Base-by-base conservation (phyloP, 768 basidiomycete genomes). In the Tephrocybe sp. region DNA sequence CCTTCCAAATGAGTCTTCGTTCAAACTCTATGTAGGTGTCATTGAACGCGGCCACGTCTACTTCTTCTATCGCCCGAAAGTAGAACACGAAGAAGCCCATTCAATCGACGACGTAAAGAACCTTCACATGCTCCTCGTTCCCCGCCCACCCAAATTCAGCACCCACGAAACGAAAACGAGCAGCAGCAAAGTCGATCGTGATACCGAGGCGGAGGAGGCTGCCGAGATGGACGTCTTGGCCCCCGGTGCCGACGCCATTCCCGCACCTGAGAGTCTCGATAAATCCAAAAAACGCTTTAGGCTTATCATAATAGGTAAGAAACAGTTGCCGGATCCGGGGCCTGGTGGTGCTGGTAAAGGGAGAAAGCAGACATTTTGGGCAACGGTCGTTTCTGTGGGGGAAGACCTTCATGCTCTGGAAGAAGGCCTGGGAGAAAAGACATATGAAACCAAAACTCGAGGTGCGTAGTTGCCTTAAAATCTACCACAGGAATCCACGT, bases 41-140 rank as follows among this genome's bases (percentile, higher is more conserved):
- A 80, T 80, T 45, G 79, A 83, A 57, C 67, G 81, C 13, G 82
- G 81, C 8, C 78, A 83, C 53, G 72, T 85, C 39, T 84, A 84
- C 65, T 83, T 85, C 63, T 79, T 83, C 66, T 85, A 81, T 60
- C 76, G 80, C 14, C 82, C 82, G 5, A 74, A 78, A 31, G 80
- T 83, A 19, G 65, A 82, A 57, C 61, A 68, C 12, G 75, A 80
- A 51, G 74, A 81, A 51, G 79, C 73, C 0, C 60, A 75, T n/a
- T 78, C 77, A 6, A 52, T 84, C 26, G 79, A 83, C 61, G 82
- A 84, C 51, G 72, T 85, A 30, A 70, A 71, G 53, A 77, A 79
- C 44, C 74, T 85, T 49, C 75, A 82, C 57, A 79, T 86, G 62
- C 70, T 85, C 19, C 73, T 87, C 16, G 69, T 85, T 9, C 83